Percentiles rank a stretch among this genome's conserved stretches.
Evolutionary conservation across 495 filamentous ascomycete species (phyloP).

Genomic region (Glarea lozoyensis): DNA sequence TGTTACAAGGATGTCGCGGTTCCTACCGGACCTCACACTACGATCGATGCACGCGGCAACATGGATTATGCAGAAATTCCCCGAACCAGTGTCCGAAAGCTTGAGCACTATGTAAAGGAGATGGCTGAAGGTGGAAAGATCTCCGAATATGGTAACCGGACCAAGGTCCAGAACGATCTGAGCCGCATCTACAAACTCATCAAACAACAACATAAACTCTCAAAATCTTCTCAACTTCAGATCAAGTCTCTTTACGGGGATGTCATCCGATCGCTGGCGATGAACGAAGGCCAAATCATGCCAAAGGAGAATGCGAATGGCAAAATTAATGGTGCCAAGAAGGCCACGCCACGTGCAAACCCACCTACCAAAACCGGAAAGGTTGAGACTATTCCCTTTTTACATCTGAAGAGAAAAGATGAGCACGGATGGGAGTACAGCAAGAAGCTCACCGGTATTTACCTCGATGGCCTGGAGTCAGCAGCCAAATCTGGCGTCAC

Average conservation of each 20-base stretch:
- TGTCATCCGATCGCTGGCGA: slow-evolving; percentile 81
- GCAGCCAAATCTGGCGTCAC: slow-evolving; percentile 80
- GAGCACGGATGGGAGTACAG: slow-evolving; percentile 97
- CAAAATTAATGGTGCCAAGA: slow-evolving; percentile 60
- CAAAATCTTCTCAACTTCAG: slow-evolving; percentile 87
- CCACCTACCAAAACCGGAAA: slow-evolving; percentile 59
- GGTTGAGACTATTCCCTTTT: slow-evolving; percentile 94
- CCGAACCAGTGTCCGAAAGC: slow-evolving; percentile 84
- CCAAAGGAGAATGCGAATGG: slow-evolving; percentile 67
- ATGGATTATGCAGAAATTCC: slow-evolving; percentile 82
- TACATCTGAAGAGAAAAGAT: slow-evolving; percentile 92
- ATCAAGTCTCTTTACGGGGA: slow-evolving; percentile 93
- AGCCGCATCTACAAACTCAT: slow-evolving; percentile 94
- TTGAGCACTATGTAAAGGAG: slow-evolving; percentile 97
- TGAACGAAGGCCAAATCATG: slow-evolving; percentile 97
- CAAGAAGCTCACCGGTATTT: slow-evolving; percentile 90
- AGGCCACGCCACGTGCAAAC: slow-evolving; percentile 50
- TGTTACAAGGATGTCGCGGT: slow-evolving; percentile 93
- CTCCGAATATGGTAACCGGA: slow-evolving; percentile 95
- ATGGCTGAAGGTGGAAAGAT: slow-evolving; percentile 99
- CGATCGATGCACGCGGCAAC: slow-evolving; percentile 81
- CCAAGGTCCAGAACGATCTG: slow-evolving; percentile 94
- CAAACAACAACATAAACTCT: slow-evolving; percentile 91
- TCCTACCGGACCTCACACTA: slow-evolving; percentile 86
- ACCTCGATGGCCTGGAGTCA: slow-evolving; percentile 83